phyloP scores from a whole-genome alignment of 2,329 filamentous ascomycete genomes.

The Allantophomopsis lycopodina region DNA sequence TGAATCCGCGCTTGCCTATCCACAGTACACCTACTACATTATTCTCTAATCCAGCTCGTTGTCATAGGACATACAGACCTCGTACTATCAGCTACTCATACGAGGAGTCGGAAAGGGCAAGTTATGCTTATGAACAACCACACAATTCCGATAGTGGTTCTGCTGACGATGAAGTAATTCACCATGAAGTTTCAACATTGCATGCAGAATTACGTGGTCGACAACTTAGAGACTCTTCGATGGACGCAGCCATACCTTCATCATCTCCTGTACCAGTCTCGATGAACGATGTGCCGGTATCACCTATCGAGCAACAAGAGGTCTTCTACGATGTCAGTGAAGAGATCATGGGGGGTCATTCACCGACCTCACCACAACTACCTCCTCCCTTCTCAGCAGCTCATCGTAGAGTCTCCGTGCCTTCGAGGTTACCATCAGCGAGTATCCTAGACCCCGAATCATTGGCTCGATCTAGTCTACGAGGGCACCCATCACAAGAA shows the following conservation, averaged over 20 bases:
- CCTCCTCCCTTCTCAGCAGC: slow-evolving; percentile 17
- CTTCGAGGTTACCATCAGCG: slow-evolving; percentile 7
- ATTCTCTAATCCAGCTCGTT: slow-evolving; percentile 16
- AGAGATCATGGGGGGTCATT: background rate
- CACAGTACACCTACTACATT: slow-evolving; percentile 15
- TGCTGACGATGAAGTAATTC: no score
- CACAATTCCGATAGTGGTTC: background rate
- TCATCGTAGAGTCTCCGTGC: slow-evolving; percentile 9
- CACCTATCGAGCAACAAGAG: background rate
- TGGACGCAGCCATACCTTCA: background rate
- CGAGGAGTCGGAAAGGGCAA: slow-evolving; percentile 16
- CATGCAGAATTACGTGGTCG: no score
- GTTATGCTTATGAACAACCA: slow-evolving; percentile 15
- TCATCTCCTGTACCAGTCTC: background rate
- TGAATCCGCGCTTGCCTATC: slow-evolving; percentile 11
- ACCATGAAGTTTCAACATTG: no score
- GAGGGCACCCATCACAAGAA: no score
- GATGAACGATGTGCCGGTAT: background rate
- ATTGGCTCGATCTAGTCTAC: no score
- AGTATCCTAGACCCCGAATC: background rate
- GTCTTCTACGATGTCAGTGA: background rate
- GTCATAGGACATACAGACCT: slow-evolving; percentile 15
- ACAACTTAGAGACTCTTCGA: no score
- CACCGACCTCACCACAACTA: slow-evolving; percentile 2
- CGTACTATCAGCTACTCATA: slow-evolving; percentile 22